Base-by-base conservation (phyloP, 2,329 filamentous ascomycete species). In the Rhynchosporium graminicola region DNA sequence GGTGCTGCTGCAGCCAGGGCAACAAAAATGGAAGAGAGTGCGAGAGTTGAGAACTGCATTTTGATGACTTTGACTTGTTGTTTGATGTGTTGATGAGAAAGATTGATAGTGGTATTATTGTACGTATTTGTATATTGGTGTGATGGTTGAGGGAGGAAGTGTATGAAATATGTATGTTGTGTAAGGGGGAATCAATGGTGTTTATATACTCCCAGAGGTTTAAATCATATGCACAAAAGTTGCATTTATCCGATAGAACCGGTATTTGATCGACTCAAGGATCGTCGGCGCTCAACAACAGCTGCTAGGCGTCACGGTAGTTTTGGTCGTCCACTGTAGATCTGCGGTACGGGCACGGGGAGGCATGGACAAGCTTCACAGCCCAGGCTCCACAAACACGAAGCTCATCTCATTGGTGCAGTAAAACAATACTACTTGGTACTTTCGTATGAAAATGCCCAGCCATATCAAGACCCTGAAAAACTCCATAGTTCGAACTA, bases 31-130 rank as follows among this genome's bases (percentile, higher is more conserved):
- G 52, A 38, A 40, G 33, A 38, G 26, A 43, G 15, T 31, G 33
- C 33, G 52, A 56, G 20, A 33, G 52, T 56, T 12, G 52, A 56
- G 36, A 56, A 56, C 15, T 29, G 52, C 52, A 56, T 56, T 26
- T n/a, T 56, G 52, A 42, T 40, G 31, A 20, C 43, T 56, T 9
- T 43, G 40, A 36, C 9, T 36, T 36, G 33, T 36, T 5, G 33
- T 36, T 36, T 43, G 40, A n/a, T 10, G 15, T 43, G 40, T 7
- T 12, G 40, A 4, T 43, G 10, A 43, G 8, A 12, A 15, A 15
- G 5, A 36, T 5, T 36, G 40, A 12, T 43, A 12, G 8, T 43
- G 40, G 10, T 12, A 13, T 7, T 43, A 15, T 7, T 43, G 40
- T 43, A 10, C 13, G 40, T 43, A 4, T 43, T 1, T 36, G 9